Conservation (phyloP, 23 red algal species). For the Cyanidium caldarium region DNA sequence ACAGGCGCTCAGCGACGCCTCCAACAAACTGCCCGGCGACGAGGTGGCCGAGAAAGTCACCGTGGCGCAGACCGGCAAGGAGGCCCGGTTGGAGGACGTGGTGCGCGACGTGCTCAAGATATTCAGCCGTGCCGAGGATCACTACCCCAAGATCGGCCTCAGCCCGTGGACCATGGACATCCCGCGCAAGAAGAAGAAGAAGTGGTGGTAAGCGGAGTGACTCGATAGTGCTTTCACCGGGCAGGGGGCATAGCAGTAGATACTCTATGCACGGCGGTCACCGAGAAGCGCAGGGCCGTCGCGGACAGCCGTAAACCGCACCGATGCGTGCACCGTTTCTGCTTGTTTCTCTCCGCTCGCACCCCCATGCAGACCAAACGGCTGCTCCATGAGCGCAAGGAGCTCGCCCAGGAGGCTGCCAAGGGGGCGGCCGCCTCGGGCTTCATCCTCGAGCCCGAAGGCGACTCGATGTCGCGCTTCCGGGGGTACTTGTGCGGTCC, state of each 20-base stretch:
- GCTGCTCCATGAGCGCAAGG: conserved; percentile 64
- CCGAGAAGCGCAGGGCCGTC: no score
- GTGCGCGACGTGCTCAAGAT: conserved; percentile 10
- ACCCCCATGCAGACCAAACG: conserved; percentile 18
- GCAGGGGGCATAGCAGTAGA: no score
- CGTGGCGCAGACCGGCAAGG: conserved; percentile 2
- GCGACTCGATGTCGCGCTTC: conserved; percentile 56
- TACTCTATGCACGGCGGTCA: no score
- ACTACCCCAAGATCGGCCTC: conserved; percentile 16
- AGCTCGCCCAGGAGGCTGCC: conserved; percentile 49
- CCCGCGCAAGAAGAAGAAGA: conserved; percentile 8
- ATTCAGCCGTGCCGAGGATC: conserved; percentile 12
- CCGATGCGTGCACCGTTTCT: not conserved
- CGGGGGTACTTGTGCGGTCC: conserved; percentile 57
- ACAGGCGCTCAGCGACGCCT: not conserved
- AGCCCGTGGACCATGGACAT: conserved; percentile 17
- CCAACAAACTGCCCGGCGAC: not conserved
- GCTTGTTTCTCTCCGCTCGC: not conserved
- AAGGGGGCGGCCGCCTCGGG: conserved; percentile 19
- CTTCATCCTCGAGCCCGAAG: conserved; percentile 55
- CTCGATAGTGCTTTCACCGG: no score
- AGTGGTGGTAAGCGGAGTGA: not conserved
- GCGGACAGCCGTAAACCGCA: no score
- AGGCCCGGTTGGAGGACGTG: conserved; percentile 10
- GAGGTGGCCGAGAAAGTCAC: conserved; percentile 1